phyloP scores from a whole-genome alignment of 1,284 basidiomycete species.

The Chalciporus sp. region DNA sequence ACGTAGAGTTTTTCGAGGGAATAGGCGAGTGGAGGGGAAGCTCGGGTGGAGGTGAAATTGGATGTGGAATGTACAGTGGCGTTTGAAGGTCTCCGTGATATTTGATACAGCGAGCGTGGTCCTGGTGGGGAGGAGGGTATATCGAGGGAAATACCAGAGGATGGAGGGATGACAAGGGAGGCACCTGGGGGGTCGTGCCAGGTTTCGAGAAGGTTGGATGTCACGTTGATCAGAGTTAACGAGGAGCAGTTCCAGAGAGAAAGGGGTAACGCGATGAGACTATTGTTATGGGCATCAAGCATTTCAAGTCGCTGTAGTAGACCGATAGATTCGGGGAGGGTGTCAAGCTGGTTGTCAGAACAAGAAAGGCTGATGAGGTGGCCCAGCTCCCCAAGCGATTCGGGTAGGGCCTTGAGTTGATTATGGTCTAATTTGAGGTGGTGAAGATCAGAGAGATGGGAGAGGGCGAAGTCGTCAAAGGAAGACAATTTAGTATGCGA shows the following conservation, averaged over 20 bases:
- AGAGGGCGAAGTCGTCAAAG: constrained; percentile 75
- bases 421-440: constrained; percentile 84
- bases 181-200: constrained; percentile 66
- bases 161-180: constrained; percentile 11
- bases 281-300: constrained; percentile 93
- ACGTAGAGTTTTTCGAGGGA: constrained; percentile 82
- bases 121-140: constrained; percentile 13
- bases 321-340: constrained; percentile 81
- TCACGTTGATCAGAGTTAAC: constrained; percentile 80
- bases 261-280: constrained; percentile 75
- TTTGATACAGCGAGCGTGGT: constrained; percentile 20
- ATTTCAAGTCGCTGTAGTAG: constrained; percentile 74
- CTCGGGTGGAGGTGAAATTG: constrained; percentile 29
- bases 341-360: constrained; percentile 86
- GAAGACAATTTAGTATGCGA: constrained; percentile 90
- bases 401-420: constrained; percentile 83
- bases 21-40: constrained; percentile 68
- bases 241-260: constrained; percentile 86
- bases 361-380: constrained; percentile 80
- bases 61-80: constrained; percentile 19
- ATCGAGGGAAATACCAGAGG: constrained; percentile 26
- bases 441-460: constrained; percentile 74
- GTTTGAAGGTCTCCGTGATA: constrained; percentile 29
- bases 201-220: constrained; percentile 82
- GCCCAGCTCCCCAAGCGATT: constrained; percentile 74